These are phyloP conservation scores for Agrocybe pediades DNA, from an alignment of 768 basidiomycete genomes.

Conservation along the genomic window DNA sequence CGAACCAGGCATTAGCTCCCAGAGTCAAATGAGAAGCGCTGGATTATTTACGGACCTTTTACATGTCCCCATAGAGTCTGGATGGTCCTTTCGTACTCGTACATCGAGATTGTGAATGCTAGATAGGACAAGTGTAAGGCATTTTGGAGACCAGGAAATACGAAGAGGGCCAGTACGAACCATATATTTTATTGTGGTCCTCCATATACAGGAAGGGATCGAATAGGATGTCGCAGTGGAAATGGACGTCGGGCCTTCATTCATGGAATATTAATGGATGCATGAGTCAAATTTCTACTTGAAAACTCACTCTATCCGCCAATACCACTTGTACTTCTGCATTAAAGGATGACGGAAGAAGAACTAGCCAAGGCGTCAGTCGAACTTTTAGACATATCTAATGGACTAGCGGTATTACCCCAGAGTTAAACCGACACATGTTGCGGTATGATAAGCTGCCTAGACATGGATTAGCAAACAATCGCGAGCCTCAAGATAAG, in stretches of 20 bases:
- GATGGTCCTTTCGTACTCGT: conserved; percentile 79
- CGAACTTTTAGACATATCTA: background rate
- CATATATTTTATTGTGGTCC: conserved; percentile 71
- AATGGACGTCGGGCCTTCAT: conserved; percentile 67
- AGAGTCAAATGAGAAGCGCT: background rate
- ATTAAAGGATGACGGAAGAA: conserved; percentile 77
- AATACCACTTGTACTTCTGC: conserved; percentile 75
- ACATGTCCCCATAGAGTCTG: conserved; percentile 75
- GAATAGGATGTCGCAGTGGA: conserved; percentile 68
- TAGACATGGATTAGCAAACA: background rate
- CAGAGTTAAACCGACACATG: conserved; percentile 79
- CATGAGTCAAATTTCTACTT: background rate
- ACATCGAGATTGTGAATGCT: conserved; percentile 70
- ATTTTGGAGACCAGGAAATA: background rate
- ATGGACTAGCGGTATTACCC: conserved; percentile 37
- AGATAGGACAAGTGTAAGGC: conserved; percentile 19
- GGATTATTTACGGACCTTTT: conserved; percentile 45
- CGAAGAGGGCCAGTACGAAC: conserved; percentile 26
- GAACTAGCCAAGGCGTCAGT: conserved; percentile 44
- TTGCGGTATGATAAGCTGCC: conserved; percentile 52
- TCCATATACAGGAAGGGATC: conserved; percentile 80
- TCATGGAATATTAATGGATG: background rate
- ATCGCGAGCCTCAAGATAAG: background rate
- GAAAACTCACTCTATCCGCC: conserved; percentile 37
- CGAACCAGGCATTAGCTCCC: background rate